These are phyloP conservation scores for Talaromyces sp. DNA, from an alignment of 2,329 filamentous ascomycete genomes.

Conservation along the genomic window DNA sequence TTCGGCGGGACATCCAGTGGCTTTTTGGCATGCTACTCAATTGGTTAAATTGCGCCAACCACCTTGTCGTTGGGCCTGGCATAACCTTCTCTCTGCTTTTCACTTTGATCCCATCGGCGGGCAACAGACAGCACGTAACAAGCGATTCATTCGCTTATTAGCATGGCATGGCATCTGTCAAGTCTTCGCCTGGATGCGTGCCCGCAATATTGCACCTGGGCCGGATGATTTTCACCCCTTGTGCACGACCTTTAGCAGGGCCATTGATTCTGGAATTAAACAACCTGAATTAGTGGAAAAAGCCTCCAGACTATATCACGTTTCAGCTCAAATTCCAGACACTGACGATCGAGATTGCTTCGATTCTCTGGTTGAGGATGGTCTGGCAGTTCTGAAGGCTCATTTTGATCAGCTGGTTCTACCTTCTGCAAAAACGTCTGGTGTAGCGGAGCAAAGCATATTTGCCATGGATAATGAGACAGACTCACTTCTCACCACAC, in stretches of 20 bases:
- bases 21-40: constrained; percentile 41
- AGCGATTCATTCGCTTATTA: constrained; percentile 35
- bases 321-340: not conserved
- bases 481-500: constrained; percentile 26
- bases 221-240: constrained; percentile 38
- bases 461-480: constrained; percentile 11
- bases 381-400: constrained; percentile 36
- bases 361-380: constrained; percentile 35
- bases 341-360: constrained; percentile 18
- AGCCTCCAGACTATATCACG: constrained; percentile 27
- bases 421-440: constrained; percentile 26
- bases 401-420: constrained; percentile 41
- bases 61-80: constrained; percentile 39
- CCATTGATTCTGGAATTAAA: constrained; percentile 36
- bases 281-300: constrained; percentile 30
- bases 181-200: constrained; percentile 39
- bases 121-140: constrained; percentile 21
- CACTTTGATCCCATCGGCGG: constrained; percentile 7
- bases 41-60: constrained; percentile 35
- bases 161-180: constrained; percentile 42
- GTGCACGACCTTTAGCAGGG: constrained; percentile 39
- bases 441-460: constrained; percentile 24
- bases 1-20: constrained; percentile 26
- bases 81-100: constrained; percentile 32
- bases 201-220: constrained; percentile 33